These are phyloP conservation scores for Naumovozyma castellii DNA, from an alignment of 805 yeast genomes.

Conservation along the genomic window DNA sequence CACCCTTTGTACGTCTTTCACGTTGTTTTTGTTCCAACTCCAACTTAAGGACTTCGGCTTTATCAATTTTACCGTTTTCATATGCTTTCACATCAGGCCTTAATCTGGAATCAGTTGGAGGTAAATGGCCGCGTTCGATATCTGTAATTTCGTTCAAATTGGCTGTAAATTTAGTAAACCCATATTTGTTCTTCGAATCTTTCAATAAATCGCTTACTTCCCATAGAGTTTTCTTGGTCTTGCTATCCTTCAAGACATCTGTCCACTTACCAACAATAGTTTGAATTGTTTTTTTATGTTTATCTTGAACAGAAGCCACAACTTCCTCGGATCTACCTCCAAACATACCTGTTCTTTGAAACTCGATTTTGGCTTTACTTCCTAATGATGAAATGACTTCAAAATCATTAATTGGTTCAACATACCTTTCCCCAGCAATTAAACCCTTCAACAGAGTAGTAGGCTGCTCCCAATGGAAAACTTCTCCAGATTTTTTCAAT, in stretches of 20 bases:
- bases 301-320: constrained; percentile 27
- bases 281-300: constrained; percentile 12
- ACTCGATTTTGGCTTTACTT: constrained; percentile 57
- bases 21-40: constrained; percentile 75
- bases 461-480: constrained; percentile 73
- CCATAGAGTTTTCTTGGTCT: constrained; percentile 48
- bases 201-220: constrained; percentile 54
- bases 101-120: constrained; percentile 83
- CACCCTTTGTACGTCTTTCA: constrained; percentile 52
- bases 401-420: constrained; percentile 71
- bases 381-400: constrained; percentile 64
- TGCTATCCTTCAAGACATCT: constrained; percentile 39
- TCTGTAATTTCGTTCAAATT: constrained; percentile 69
- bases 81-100: constrained; percentile 78
- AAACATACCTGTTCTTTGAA: constrained; percentile 75
- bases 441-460: constrained; percentile 74
- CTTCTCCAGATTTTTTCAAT: constrained; percentile 52
- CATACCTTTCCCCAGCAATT: constrained; percentile 89
- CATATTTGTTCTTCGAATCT: constrained; percentile 57
- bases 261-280: constrained; percentile 74
- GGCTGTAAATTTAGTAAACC: constrained; percentile 78
- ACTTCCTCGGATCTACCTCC: constrained; percentile 68
- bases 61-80: constrained; percentile 57
- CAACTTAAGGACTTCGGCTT: constrained; percentile 64
- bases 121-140: constrained; percentile 52